These are phyloP conservation scores for Blakeslea trispora DNA, from an alignment of 371 early-diverging fungal genomes.

Conservation along the genomic window DNA sequence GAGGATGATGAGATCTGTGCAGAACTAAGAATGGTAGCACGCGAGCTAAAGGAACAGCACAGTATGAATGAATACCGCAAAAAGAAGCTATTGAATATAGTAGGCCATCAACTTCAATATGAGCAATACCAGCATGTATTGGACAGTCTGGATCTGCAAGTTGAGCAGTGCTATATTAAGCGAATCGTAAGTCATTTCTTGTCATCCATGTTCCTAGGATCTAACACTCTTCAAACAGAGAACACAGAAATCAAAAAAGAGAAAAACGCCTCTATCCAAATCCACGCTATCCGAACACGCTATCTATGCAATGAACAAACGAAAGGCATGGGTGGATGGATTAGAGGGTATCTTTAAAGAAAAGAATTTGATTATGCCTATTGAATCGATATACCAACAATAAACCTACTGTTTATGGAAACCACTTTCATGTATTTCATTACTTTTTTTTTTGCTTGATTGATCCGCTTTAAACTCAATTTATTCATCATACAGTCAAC, in stretches of 20 bases:
- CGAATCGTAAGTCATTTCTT: conserved; percentile 81
- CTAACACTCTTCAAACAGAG: conserved; percentile 36
- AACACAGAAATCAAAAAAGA: conserved; percentile 75
- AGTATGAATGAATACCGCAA: conserved; percentile 69
- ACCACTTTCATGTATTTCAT: too few relatives aligned
- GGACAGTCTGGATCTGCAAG: conserved; percentile 85
- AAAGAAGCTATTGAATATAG: conserved; percentile 65
- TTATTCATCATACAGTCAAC: too few relatives aligned
- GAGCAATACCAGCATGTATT: conserved; percentile 88
- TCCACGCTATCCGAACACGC: conserved; percentile 55
- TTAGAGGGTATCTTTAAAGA: conserved; percentile 45
- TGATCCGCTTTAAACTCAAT: too few relatives aligned
- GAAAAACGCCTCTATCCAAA: conserved; percentile 61
- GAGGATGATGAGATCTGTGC: conserved; percentile 88
- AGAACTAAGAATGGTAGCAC: conserved; percentile 67
- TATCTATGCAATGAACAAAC: conserved; percentile 56
- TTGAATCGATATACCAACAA: conserved; percentile 34
- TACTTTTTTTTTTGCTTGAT: too few relatives aligned
- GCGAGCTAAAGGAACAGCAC: conserved; percentile 74
- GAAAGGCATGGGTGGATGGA: conserved; percentile 50
- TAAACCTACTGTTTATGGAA: neutral
- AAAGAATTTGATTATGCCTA: conserved; percentile 42
- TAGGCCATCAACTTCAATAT: conserved; percentile 77
- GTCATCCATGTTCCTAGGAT: too few relatives aligned
- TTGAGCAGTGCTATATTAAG: conserved; percentile 83